Base-by-base conservation (phyloP, 371 early-diverging fungal genomes). In the Rhizomucor miehei region DNA sequence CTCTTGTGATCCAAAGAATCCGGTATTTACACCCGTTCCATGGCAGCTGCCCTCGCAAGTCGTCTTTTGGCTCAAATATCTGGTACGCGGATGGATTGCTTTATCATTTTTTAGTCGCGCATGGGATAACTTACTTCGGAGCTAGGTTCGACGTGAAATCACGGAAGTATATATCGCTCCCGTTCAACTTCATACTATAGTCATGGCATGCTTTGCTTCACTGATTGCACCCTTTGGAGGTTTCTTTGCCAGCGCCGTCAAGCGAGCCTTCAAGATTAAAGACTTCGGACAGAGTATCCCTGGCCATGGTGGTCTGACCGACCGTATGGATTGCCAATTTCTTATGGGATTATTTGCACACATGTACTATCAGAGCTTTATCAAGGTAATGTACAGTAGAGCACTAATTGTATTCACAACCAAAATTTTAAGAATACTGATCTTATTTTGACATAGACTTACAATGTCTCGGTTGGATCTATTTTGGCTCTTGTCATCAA, bases 191-290 rank as follows among this genome's bases (percentile, higher is more conserved):
- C 99, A 99, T 66, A 80, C 91, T 24, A 69, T 99, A 24, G 73
- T 89, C 14, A 86, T 99, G 85, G 88, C 96, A 1, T 80, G 89
- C 37, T 96, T 98, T 78, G 98, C 99, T 3, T 95, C 97, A 2
- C 65, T 98, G 55, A 93, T 99, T 62, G 99, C 99, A 35, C 99
- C 99, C 11, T 98, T 99, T 78, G 98, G 98, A 40, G 99, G 99
- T 4, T 99, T 99, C 83, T 96, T 99, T 79, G 99, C 99, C 12
- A 93, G 94, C 64, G 99, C 94, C 3, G 89, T 94, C 41, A 99
- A 99, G 75, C 84, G 99, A 36, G 97, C 98, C 0, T 98, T 97
- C 78, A 93, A 97, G 54, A 89, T 98, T 66, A 99, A 99, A 65
- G 99, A 99, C 70, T 99, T 99, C 71, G 95, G 97, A n/a, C 87